Base-by-base conservation (phyloP, 768 basidiomycete genomes). In the Rhizopogon vulgaris region DNA sequence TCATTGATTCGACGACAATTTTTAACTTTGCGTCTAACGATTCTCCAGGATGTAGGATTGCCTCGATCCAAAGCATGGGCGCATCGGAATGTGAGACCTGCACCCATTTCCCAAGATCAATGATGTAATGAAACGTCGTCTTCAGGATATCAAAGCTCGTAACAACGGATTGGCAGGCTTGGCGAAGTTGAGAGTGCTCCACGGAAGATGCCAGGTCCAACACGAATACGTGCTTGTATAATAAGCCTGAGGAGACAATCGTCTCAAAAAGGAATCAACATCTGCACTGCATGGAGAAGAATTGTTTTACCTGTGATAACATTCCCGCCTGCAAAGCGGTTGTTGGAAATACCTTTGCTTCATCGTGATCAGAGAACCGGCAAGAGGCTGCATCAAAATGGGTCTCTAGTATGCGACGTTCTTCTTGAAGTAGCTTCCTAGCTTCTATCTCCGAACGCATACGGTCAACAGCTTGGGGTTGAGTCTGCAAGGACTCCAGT, bases 311-410 rank as follows among this genome's bases (percentile, higher is more conserved):
- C 66, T 78, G 76, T 3, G 77, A 76, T 38, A 78, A 56, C 75
- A 78, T 77, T 10, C 77, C 77, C 14, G 73, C 65, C 59, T 78
- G 77, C 17, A 78, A 63, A 18, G 64, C 66, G 5, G 76, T 78
- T 6, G 72, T 71, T 10, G 75, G 75, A 53, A 64, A 73, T 22
- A 72, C 48, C 11, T 56, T 52, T 6, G 72, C 64, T 24, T 63
- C 52, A 49, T 78, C 76, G 6, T 59, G 58, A 9, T 36, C 36
- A 17, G 56, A 59, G 4, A 67, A 53, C 48, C 61, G 64, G 37
- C 48, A 57, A 4, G 47, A 30, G 18, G 45, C 49, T 3, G 34
- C 41, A 38, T 65, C 52, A 46, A 65, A 14, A 48, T 14, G 30
- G 22, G 34, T 30, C n/a, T 36, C 30, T 7, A 52, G 11, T 30